phyloP scores from a whole-genome alignment of 495 filamentous ascomycete genomes.

The Penicillium cataractarum region DNA sequence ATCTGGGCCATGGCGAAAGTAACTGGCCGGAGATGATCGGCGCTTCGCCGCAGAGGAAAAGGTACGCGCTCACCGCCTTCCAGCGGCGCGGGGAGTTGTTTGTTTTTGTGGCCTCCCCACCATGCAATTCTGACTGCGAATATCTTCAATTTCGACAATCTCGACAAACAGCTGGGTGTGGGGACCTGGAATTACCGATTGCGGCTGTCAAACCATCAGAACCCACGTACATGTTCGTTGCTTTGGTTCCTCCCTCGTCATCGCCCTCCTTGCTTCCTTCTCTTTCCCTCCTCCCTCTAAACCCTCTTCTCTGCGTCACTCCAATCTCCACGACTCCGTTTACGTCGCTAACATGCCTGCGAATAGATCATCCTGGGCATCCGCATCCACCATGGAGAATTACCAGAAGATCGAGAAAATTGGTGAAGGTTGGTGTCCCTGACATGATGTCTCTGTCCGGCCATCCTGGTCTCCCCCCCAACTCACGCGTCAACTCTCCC shows the following conservation, averaged over 20 bases:
- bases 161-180: conserved; percentile 2
- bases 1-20: conserved; percentile 41
- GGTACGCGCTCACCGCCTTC: conserved; percentile 41
- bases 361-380: conserved; percentile 7
- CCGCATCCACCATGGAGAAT: conserved; percentile 76
- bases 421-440: conserved; percentile 75
- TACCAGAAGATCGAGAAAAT: conserved; percentile 99
- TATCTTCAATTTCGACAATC: conserved; percentile 32
- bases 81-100: conserved; percentile 36
- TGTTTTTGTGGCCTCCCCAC: conserved; percentile 42
- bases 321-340: conserved; percentile 2
- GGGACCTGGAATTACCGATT: conserved; percentile 2
- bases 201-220: conserved; percentile 10
- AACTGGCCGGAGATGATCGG: conserved; percentile 6
- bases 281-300: conserved; percentile 14
- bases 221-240: neutral
- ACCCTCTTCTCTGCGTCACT: conserved; percentile 21
- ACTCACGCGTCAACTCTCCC: conserved; percentile 18
- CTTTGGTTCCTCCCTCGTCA: conserved; percentile 1
- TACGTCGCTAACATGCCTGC: conserved; percentile 14
- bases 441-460: conserved; percentile 2
- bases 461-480: conserved; percentile 3
- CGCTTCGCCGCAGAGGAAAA: conserved; percentile 7
- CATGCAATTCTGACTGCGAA: conserved; percentile 25
- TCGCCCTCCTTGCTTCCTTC: conserved; percentile 1